These are phyloP conservation scores for Tuber microsphaerosporum DNA, from an alignment of 495 filamentous ascomycete species.

Conservation along the genomic window DNA sequence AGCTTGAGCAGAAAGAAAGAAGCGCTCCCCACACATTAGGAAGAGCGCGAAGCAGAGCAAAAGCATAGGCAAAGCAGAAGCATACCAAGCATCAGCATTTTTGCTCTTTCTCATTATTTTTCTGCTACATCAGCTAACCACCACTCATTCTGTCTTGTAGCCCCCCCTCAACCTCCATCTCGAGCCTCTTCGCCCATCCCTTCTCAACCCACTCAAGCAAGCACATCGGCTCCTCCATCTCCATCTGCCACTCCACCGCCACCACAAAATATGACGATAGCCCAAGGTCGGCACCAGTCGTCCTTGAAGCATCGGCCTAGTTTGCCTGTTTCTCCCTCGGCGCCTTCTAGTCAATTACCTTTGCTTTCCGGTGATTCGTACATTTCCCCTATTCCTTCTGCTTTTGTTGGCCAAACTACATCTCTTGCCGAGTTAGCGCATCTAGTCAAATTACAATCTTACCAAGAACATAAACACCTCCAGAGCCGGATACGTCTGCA, in stretches of 20 bases:
- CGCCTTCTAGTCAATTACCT: conserved; percentile 45
- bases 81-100: conserved; percentile 21
- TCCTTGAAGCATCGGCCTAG: conserved; percentile 35
- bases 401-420: conserved; percentile 49
- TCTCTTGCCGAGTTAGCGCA: conserved; percentile 65
- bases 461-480: conserved; percentile 64
- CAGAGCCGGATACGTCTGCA: conserved; percentile 62
- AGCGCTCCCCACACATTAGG: not conserved
- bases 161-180: conserved; percentile 36
- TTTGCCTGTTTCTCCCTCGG: conserved; percentile 41
- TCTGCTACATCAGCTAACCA: conserved; percentile 30
- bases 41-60: conserved; percentile 6
- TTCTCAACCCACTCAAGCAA: conserved; percentile 26
- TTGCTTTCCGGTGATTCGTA: conserved; percentile 45
- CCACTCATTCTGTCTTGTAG: conserved; percentile 37
- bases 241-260: conserved; percentile 37
- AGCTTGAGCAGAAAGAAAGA: conserved; percentile 13
- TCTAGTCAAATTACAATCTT: conserved; percentile 60
- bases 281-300: conserved; percentile 34
- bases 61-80: conserved; percentile 9
- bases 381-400: conserved; percentile 43
- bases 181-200: conserved; percentile 33
- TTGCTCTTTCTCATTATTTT: conserved; percentile 27
- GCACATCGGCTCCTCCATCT: conserved; percentile 29
- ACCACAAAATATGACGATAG: conserved; percentile 39